phyloP scores from a whole-genome alignment of 202 grass and related monocot species.

The Bolboschoenoplectus hybrid region DNA sequence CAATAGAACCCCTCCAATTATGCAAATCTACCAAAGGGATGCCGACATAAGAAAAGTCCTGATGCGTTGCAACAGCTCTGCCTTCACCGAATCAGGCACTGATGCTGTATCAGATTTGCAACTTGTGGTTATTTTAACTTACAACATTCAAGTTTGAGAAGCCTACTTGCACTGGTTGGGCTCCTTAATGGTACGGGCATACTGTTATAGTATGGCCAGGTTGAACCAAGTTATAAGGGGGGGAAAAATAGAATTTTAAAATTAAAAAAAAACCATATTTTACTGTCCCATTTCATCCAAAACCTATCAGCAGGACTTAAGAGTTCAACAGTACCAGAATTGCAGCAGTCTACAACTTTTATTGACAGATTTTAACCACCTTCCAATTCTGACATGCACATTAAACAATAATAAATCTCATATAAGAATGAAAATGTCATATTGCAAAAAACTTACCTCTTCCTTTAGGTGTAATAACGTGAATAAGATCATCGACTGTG shows the following conservation, averaged over 20 bases:
- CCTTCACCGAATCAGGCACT: conserved; percentile 93
- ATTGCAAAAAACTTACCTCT: conserved; percentile 59
- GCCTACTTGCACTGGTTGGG: not conserved
- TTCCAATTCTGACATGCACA: not conserved
- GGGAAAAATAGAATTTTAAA: not conserved
- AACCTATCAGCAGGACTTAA: not conserved
- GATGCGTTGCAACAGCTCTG: conserved; percentile 89
- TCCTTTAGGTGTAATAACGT: conserved; percentile 92
- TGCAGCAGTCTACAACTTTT: not conserved
- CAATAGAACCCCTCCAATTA: not conserved
- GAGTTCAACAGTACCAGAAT: not conserved
- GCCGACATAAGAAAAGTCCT: conserved; percentile 79
- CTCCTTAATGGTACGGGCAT: not conserved
- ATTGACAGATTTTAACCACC: not conserved
- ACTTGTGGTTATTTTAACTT: conserved; percentile 31
- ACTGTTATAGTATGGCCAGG: not conserved
- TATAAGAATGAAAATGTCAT: conserved; percentile 23
- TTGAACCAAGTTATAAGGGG: not conserved
- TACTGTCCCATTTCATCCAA: not conserved
- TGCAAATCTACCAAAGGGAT: conserved; percentile 52
- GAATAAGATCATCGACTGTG: conserved; percentile 95
- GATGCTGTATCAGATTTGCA: conserved; percentile 62
- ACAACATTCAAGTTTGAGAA: not conserved
- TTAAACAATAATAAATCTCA: not conserved
- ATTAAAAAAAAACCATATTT: too few species aligned